Percentiles rank a stretch among this genome's conserved stretches.
Evolutionary conservation across 352 stramenopile genomes (phyloP).

Genomic region (Phytophthora pluvialis): DNA sequence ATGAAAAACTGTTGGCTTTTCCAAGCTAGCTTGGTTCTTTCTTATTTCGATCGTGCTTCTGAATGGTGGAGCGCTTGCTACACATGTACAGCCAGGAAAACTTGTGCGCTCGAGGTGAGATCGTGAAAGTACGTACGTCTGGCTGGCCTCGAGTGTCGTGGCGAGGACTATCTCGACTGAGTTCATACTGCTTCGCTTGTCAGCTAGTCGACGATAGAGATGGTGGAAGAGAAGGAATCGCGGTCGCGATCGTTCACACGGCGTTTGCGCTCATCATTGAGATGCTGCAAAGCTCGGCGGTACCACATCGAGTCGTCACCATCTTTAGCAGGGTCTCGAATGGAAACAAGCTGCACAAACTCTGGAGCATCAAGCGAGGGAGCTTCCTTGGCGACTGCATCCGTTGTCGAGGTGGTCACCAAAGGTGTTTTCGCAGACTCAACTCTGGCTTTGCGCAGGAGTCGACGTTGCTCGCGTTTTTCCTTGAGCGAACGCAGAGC

Average conservation of each 20-base stretch:
- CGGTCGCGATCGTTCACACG: slow-evolving; percentile 19
- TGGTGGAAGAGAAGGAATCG: slow-evolving; percentile 44
- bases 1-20: slow-evolving; percentile 10
- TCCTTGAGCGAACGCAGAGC: slow-evolving; percentile 49
- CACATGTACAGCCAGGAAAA: slow-evolving; percentile 20
- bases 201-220: slow-evolving; percentile 36
- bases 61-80: slow-evolving; percentile 1
- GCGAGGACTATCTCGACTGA: slow-evolving; percentile 7
- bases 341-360: slow-evolving; percentile 37
- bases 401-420: not conserved
- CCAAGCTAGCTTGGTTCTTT: slow-evolving; percentile 10
- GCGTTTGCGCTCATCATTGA: slow-evolving; percentile 44
- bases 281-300: slow-evolving; percentile 34
- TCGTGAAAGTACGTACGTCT: slow-evolving; percentile 7
- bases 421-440: not conserved
- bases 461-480: slow-evolving; percentile 40
- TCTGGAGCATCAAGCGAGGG: slow-evolving; percentile 13
- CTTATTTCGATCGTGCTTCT: slow-evolving; percentile 15
- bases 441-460: not conserved
- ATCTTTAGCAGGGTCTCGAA: slow-evolving; percentile 28
- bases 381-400: slow-evolving; percentile 4
- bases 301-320: slow-evolving; percentile 37
- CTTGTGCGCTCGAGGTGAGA: not conserved
- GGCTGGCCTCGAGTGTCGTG: slow-evolving; percentile 6
- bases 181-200: not conserved